Conservation (phyloP, 306 rosid species). For the Morella rubra region DNA sequence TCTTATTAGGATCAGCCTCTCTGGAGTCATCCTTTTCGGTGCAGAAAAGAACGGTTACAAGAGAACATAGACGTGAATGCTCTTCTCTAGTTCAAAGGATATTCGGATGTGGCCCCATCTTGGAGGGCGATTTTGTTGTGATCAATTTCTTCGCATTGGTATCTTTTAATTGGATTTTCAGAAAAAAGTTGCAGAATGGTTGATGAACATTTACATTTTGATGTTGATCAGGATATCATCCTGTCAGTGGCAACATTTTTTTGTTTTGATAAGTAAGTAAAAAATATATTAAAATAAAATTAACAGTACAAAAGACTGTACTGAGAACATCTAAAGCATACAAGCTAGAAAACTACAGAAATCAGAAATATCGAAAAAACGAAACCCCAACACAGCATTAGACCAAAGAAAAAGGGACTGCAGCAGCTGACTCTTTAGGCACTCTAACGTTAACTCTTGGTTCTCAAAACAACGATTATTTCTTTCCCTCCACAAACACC, state of each 20-base stretch:
- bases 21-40: constrained; percentile 42
- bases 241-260: constrained; percentile 8
- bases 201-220: not conserved
- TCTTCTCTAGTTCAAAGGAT: constrained; percentile 53
- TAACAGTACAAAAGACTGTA: no score
- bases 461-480: no score
- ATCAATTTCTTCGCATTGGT: constrained; percentile 88
- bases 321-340: no score
- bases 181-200: not conserved
- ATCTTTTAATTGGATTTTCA: constrained; percentile 13
- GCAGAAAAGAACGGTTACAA: constrained; percentile 50
- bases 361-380: no score
- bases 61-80: constrained; percentile 59
- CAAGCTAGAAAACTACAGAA: no score
- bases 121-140: constrained; percentile 67
- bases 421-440: no score
- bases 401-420: no score
- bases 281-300: no score
- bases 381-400: no score
- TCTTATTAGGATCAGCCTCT: constrained; percentile 37
- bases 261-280: no score
- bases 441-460: no score
- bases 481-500: no score
- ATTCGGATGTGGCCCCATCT: constrained; percentile 57
- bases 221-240: not conserved